Evolutionary conservation across 805 yeast genomes (phyloP), one percentile per base, ranked within the genome.

Genomic region (Yamadazyma philogaea): DNA sequence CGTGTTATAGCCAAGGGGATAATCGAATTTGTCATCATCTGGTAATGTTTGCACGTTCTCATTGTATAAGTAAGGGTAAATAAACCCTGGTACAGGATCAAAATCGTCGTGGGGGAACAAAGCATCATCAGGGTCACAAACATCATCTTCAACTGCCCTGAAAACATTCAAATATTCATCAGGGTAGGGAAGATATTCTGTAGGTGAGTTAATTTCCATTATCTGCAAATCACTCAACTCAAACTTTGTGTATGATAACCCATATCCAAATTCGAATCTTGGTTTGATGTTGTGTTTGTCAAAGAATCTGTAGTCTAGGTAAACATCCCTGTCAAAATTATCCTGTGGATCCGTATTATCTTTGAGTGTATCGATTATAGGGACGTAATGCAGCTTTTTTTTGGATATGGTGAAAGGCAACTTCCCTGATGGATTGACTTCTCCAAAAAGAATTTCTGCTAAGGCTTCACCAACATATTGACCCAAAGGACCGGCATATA

Each of bases 401-500:
- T 70, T 74, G 10, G 86, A 83, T 48, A 81, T 70, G 3, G 86
- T 78, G 53, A 80, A 79, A 1, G 87, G 84, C 27, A 81, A 64
- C 46, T 74, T 70, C 4, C 86, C 87, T 28, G 82, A 76, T 7
- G 86, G 85, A 46, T 74, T 75, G n/a, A 63, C 67, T 28, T 76
- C 81, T 1, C 87, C 86, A 57, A 77, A 81, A 15, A 81, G 53
- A 0, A 79, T 70, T 31, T 78, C 81, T 2, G 82, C 77, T 19
- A 80, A 57, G 1, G 84, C 82, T 38, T 70, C 64, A 1, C 85
- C 87, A 31, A 71, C 68, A 53, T 63, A 71, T 49, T 70, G 75
- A n/a, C 85, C 84, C 40, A 77, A 65, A 3, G 83, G 84, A 3
- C 81, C 72, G 2, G 80, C 61, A 51, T 64, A 77, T 11, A 81